Percentiles rank a stretch among this genome's conserved stretches.
Conservation (phyloP, 1,284 basidiomycete species). For the Bjerkandera adusta region DNA sequence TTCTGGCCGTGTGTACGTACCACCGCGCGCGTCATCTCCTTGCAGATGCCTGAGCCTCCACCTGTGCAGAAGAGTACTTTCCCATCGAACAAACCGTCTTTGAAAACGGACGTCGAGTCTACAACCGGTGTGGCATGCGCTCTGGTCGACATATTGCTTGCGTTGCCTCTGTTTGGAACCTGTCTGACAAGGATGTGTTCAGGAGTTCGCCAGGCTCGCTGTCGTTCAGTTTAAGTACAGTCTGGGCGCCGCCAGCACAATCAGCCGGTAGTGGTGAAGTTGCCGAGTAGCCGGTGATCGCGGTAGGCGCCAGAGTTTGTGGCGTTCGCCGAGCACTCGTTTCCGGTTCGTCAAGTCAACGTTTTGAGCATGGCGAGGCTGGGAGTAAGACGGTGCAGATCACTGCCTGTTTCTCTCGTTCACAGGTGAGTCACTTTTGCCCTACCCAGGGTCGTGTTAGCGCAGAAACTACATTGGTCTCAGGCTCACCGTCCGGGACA, state of each 20-base stretch:
- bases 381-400: too few relatives aligned
- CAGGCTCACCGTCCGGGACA: too few relatives aligned
- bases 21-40: constrained; percentile 81
- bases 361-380: too few relatives aligned
- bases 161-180: neutral
- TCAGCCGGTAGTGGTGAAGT: neutral
- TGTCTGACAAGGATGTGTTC: neutral
- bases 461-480: too few relatives aligned
- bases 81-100: constrained; percentile 81
- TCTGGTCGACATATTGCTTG: constrained; percentile 17
- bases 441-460: too few relatives aligned
- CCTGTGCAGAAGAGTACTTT: constrained; percentile 95
- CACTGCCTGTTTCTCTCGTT: too few relatives aligned
- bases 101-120: constrained; percentile 67
- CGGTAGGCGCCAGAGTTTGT: too few relatives aligned
- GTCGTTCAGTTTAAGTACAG: neutral
- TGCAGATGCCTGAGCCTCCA: constrained; percentile 90
- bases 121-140: constrained; percentile 42
- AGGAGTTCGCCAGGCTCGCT: neutral
- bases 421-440: too few relatives aligned
- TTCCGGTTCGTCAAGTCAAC: too few relatives aligned
- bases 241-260: neutral
- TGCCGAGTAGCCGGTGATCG: constrained; percentile 1
- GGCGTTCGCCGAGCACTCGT: too few relatives aligned
- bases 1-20: constrained; percentile 37